Conservation (phyloP, 495 filamentous ascomycete species). For the Hyaloscypha hepaticicola region DNA sequence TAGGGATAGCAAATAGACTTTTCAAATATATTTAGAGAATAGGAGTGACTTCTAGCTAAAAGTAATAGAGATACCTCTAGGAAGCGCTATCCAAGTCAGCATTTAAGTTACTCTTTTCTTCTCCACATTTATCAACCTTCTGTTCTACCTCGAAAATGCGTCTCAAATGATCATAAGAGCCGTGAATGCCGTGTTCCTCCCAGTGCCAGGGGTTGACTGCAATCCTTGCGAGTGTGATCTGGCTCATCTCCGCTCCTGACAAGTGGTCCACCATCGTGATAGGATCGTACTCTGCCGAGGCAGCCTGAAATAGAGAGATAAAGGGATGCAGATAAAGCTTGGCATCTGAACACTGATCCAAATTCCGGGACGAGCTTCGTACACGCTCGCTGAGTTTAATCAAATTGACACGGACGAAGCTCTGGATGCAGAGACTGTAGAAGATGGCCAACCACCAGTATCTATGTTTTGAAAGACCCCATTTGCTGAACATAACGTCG, state of each 20-base stretch:
- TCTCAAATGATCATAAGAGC: conserved; percentile 17
- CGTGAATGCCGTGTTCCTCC: conserved; percentile 11
- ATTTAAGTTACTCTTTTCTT: conserved; percentile 3
- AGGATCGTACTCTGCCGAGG: conserved; percentile 14
- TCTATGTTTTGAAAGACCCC: conserved; percentile 7
- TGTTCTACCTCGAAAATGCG: conserved; percentile 1
- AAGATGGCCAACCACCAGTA: conserved; percentile 12
- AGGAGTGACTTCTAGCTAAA: background rate
- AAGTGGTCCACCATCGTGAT: conserved; percentile 3
- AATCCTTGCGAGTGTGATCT: conserved; percentile 13
- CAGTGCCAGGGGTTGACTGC: conserved; percentile 15
- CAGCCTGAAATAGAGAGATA: conserved; percentile 15
- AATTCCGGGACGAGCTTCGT: conserved; percentile 8
- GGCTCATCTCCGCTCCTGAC: background rate
- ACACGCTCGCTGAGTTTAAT: conserved; percentile 16
- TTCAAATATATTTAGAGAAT: no score
- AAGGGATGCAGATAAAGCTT: conserved; percentile 8
- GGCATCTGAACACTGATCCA: conserved; percentile 12
- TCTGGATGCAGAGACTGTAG: conserved; percentile 11
- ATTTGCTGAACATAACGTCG: conserved; percentile 10
- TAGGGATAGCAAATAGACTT: no score
- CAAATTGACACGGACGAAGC: conserved; percentile 12
- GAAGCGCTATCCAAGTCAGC: conserved; percentile 2
- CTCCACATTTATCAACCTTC: conserved; percentile 4
- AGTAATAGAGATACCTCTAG: background rate